These are phyloP conservation scores for Arachnomyces sp. DNA, from an alignment of 2,329 filamentous ascomycete genomes.

Conservation along the genomic window DNA sequence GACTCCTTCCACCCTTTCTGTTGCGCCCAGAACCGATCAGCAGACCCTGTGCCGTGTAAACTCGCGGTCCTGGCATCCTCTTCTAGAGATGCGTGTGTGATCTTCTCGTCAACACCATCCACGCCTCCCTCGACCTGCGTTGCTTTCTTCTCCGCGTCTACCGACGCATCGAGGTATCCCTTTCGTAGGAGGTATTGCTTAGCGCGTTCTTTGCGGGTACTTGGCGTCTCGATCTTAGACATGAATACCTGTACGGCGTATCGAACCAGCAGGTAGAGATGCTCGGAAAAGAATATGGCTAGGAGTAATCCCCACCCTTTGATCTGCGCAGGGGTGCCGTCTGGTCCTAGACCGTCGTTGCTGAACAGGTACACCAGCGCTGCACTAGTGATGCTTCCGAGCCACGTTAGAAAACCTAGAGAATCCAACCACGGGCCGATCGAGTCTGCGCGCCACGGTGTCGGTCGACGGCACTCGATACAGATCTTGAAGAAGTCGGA, in stretches of 20 bases:
- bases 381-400: slow-evolving; percentile 78
- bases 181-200: slow-evolving; percentile 76
- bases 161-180: slow-evolving; percentile 53
- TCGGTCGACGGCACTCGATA: slow-evolving; percentile 76
- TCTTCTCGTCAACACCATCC: slow-evolving; percentile 12
- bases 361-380: slow-evolving; percentile 87
- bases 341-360: slow-evolving; percentile 32
- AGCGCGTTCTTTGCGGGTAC: slow-evolving; percentile 72
- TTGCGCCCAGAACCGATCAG: slow-evolving; percentile 36
- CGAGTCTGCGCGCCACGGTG: slow-evolving; percentile 81
- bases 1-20: slow-evolving; percentile 39
- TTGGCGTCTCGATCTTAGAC: slow-evolving; percentile 73
- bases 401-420: slow-evolving; percentile 83
- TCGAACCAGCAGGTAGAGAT: slow-evolving; percentile 75
- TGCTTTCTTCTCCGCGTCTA: slow-evolving; percentile 7
- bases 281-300: slow-evolving; percentile 76
- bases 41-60: slow-evolving; percentile 20
- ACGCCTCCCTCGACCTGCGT: neutral
- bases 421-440: slow-evolving; percentile 89
- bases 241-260: slow-evolving; percentile 64
- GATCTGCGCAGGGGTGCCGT: slow-evolving; percentile 49
- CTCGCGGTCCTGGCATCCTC: slow-evolving; percentile 34
- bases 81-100: slow-evolving; percentile 32
- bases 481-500: slow-evolving; percentile 94
- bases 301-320: slow-evolving; percentile 73